These are phyloP conservation scores for Pythium grandisporangium DNA, from an alignment of 352 stramenopile genomes.

Conservation along the genomic window DNA sequence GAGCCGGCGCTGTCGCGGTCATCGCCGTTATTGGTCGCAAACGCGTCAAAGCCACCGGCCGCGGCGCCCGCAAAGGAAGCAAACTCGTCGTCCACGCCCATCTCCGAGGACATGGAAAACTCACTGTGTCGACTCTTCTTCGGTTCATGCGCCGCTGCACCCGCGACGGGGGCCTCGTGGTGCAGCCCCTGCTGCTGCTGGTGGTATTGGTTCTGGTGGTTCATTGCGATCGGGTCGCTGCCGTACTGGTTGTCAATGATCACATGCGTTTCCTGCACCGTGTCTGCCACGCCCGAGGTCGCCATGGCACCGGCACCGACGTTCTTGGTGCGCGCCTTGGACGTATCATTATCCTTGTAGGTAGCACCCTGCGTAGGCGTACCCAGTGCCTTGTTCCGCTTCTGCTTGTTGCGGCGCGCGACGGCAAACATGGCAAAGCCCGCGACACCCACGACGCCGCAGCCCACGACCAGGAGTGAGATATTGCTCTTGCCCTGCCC, in stretches of 20 bases:
- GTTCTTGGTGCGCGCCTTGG: neutral
- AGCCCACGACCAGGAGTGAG: slow-evolving; percentile 13
- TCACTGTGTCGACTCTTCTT: too few species aligned
- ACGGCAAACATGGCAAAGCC: slow-evolving; percentile 28
- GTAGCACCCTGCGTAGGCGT: slow-evolving; percentile 10
- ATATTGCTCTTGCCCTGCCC: slow-evolving; percentile 7
- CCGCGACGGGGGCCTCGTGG: too few species aligned
- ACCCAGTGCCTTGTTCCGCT: slow-evolving; percentile 13
- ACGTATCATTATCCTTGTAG: slow-evolving; percentile 1
- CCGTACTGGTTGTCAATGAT: neutral
- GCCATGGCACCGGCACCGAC: too few species aligned
- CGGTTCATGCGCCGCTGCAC: too few species aligned
- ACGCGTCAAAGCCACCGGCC: neutral
- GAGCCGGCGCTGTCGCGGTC: neutral
- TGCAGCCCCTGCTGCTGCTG: neutral
- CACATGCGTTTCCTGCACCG: neutral
- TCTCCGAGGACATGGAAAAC: neutral
- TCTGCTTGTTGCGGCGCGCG: slow-evolving; percentile 16
- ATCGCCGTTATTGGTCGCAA: neutral
- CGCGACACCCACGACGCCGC: slow-evolving; percentile 16
- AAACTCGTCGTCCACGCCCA: neutral
- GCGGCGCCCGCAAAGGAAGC: neutral
- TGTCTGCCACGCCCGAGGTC: too few species aligned
- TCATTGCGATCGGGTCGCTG: neutral
- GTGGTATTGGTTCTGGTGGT: neutral